A percentile compares a stretch with the other conserved stretches of the same genome.
Conservation (phyloP, 2,329 filamentous ascomycete genomes). For the Aspergillus udagawae region DNA sequence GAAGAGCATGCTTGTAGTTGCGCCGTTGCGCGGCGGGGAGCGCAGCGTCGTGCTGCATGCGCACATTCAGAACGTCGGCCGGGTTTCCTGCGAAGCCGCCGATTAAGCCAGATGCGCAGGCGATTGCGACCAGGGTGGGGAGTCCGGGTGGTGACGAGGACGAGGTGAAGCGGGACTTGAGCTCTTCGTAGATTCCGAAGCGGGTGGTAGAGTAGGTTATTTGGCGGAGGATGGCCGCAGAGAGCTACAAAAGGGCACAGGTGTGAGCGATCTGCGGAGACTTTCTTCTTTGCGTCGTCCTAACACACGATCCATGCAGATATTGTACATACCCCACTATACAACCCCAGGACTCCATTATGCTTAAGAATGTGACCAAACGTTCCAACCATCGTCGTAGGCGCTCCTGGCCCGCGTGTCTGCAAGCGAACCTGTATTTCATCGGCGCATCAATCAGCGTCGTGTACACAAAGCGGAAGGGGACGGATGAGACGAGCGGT, state of each 20-base stretch:
- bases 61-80: conserved; percentile 93
- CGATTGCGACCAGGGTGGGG: conserved; percentile 74
- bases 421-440: conserved; percentile 72
- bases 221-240: conserved; percentile 87
- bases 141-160: conserved; percentile 59
- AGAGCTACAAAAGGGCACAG: conserved; percentile 54
- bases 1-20: conserved; percentile 84
- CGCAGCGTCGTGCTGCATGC: conserved; percentile 91
- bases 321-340: conserved; percentile 62
- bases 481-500: background rate
- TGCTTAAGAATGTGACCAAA: conserved; percentile 74
- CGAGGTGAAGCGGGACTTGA: conserved; percentile 68
- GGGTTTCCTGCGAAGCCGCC: conserved; percentile 91
- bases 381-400: conserved; percentile 79
- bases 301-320: background rate
- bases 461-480: conserved; percentile 2
- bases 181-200: conserved; percentile 92
- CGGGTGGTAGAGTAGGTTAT: conserved; percentile 94
- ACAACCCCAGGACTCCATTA: conserved; percentile 76
- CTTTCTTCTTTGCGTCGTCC: conserved; percentile 1
- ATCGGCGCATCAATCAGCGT: conserved; percentile 13
- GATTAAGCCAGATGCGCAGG: conserved; percentile 76
- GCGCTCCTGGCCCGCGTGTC: conserved; percentile 70
- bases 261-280: background rate
- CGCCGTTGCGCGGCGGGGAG: conserved; percentile 69